Evolutionary conservation across 192 early-diverging fungal species (phyloP).

Genomic region (Glomus cerebriforme): DNA sequence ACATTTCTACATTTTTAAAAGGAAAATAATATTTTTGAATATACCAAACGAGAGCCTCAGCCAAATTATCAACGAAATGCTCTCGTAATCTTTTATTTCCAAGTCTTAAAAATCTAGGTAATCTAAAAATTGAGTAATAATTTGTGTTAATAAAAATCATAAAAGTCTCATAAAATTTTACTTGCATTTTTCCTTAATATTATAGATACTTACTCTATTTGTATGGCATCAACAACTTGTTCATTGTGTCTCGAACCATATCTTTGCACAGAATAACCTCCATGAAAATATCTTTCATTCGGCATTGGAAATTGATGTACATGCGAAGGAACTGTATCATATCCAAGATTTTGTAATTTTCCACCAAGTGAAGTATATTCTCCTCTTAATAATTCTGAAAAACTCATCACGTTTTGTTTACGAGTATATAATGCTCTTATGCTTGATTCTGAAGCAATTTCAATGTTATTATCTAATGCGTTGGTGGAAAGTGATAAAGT

Average conservation of each 20-base stretch:
- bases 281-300: not conserved
- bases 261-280: constrained; percentile 20
- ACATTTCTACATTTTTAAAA: too few species aligned
- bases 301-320: constrained; percentile 6
- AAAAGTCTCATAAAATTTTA: not conserved
- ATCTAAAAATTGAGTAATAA: not conserved
- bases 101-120: not conserved
- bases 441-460: not conserved
- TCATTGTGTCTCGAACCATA: constrained; percentile 18
- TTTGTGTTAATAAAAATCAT: not conserved
- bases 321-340: constrained; percentile 11
- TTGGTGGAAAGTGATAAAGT: not conserved
- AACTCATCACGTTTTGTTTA: not conserved
- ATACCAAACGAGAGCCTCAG: not conserved
- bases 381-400: not conserved
- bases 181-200: too few species aligned
- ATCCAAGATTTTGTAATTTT: constrained; percentile 9
- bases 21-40: not conserved
- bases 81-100: not conserved
- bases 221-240: not conserved
- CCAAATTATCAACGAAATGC: not conserved
- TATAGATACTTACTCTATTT: not conserved
- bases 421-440: constrained; percentile 12
- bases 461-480: not conserved
- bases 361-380: constrained; percentile 13